A percentile compares a stretch with the other conserved stretches of the same genome.
These are phyloP conservation scores for Voacanga thouarsii DNA, from an alignment of 257 asterid species.

Conservation along the genomic window DNA sequence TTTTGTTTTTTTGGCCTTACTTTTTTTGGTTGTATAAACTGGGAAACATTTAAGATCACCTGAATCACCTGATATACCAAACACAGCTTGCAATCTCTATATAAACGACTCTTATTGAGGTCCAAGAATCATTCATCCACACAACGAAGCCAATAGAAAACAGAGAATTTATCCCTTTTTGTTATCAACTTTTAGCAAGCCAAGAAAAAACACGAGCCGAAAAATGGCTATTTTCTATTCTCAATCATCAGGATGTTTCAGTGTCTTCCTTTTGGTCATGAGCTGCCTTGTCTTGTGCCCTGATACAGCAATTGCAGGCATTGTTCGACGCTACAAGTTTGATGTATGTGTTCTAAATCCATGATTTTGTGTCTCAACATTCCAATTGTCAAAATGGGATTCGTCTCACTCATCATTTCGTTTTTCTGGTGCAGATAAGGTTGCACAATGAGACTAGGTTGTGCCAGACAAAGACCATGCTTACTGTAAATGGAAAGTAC, in stretches of 20 bases:
- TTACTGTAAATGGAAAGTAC: constrained; percentile 61
- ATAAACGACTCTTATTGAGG: constrained; percentile 7
- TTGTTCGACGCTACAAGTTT: constrained; percentile 10
- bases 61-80: constrained; percentile 12
- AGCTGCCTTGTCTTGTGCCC: constrained; percentile 18
- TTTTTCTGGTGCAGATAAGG: constrained; percentile 36
- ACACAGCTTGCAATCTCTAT: constrained; percentile 1
- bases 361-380: not conserved
- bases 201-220: not conserved
- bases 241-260: constrained; percentile 10
- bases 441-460: constrained; percentile 53
- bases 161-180: not conserved
- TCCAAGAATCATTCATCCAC: constrained; percentile 5
- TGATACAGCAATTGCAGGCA: constrained; percentile 17
- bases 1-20: not conserved
- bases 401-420: not conserved
- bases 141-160: not conserved
- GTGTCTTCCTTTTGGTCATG: constrained; percentile 7
- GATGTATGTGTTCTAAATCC: constrained; percentile 4
- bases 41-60: not conserved
- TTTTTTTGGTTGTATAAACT: not conserved
- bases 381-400: not conserved
- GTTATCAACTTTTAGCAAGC: not conserved
- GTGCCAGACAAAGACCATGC: constrained; percentile 51
- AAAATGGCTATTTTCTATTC: constrained; percentile 11